Conservation (phyloP, 768 basidiomycete genomes). For the Astraeus odoratus region DNA sequence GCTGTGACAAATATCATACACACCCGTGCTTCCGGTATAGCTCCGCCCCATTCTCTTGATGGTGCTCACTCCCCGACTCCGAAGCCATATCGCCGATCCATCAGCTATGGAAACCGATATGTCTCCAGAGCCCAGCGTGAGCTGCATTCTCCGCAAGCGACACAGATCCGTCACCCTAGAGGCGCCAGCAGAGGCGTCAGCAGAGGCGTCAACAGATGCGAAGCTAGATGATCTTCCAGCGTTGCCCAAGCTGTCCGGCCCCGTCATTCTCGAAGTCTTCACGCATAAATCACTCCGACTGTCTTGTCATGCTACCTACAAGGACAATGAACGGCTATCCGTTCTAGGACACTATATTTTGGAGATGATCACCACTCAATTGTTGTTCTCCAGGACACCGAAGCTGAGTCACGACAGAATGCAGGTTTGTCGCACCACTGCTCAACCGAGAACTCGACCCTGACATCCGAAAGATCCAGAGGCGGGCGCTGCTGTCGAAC, state of each 20-base stretch:
- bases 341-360: slow-evolving; percentile 44
- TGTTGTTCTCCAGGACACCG: slow-evolving; percentile 46
- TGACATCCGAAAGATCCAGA: slow-evolving; percentile 20
- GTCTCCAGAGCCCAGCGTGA: slow-evolving; percentile 18
- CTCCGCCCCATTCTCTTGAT: slow-evolving; percentile 16
- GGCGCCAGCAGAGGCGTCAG: no score
- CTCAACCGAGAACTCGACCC: slow-evolving; percentile 15
- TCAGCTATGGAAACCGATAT: slow-evolving; percentile 27
- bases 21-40: neutral
- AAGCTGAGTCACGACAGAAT: slow-evolving; percentile 43
- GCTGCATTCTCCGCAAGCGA: slow-evolving; percentile 30
- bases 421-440: slow-evolving; percentile 36
- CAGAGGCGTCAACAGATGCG: no score
- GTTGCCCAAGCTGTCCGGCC: slow-evolving; percentile 44
- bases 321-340: slow-evolving; percentile 53
- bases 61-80: slow-evolving; percentile 31
- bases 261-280: slow-evolving; percentile 59
- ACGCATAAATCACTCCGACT: slow-evolving; percentile 60
- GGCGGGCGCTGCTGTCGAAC: slow-evolving; percentile 22
- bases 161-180: slow-evolving; percentile 27
- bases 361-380: slow-evolving; percentile 37
- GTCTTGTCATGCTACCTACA: slow-evolving; percentile 34
- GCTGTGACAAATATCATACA: neutral
- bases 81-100: slow-evolving; percentile 28
- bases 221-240: slow-evolving; percentile 30